phyloP scores from a whole-genome alignment of 2,329 filamentous ascomycete species.

The Fusarium sp. region DNA sequence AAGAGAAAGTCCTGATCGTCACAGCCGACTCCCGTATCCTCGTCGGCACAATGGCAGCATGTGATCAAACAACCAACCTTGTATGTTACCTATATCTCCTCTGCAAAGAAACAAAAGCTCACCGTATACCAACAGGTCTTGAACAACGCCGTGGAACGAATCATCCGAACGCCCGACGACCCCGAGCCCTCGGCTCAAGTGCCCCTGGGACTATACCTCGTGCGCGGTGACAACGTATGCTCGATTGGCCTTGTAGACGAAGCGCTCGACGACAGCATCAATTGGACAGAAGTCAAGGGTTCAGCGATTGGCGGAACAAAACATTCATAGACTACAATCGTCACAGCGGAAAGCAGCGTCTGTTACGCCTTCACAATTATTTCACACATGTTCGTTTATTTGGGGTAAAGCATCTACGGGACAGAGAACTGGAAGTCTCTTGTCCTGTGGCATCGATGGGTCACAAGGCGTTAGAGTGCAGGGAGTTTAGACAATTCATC shows the following conservation, averaged over 20 bases:
- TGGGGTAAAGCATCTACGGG: slow-evolving; percentile 35
- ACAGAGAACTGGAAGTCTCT: slow-evolving; percentile 13
- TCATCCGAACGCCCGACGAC: slow-evolving; percentile 88
- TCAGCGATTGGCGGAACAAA: slow-evolving; percentile 86
- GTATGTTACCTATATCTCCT: slow-evolving; percentile 52
- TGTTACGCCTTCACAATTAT: slow-evolving; percentile 1
- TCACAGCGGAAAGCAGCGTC: slow-evolving; percentile 6
- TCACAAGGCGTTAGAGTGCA: slow-evolving; percentile 44
- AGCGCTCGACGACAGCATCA: slow-evolving; percentile 86
- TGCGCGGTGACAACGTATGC: slow-evolving; percentile 94
- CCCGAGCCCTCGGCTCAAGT: slow-evolving; percentile 83
- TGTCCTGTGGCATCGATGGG: slow-evolving; percentile 30
- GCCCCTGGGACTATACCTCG: slow-evolving; percentile 87
- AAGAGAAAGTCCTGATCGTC: slow-evolving; percentile 91
- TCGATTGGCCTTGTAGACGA: slow-evolving; percentile 91
- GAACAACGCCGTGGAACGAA: slow-evolving; percentile 83
- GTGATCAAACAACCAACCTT: slow-evolving; percentile 92
- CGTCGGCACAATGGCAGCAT: slow-evolving; percentile 83
- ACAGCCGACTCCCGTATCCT: slow-evolving; percentile 92
- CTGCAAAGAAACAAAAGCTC: slow-evolving; percentile 17
- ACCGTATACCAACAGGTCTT: slow-evolving; percentile 69
- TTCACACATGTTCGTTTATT: slow-evolving; percentile 28
- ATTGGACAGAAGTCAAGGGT: slow-evolving; percentile 92
- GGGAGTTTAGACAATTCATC: slow-evolving; percentile 46
- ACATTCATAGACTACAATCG: slow-evolving; percentile 62